These are phyloP conservation scores for Mycosphaerella arachidis DNA, from an alignment of 2,329 filamentous ascomycete species.

Conservation along the genomic window DNA sequence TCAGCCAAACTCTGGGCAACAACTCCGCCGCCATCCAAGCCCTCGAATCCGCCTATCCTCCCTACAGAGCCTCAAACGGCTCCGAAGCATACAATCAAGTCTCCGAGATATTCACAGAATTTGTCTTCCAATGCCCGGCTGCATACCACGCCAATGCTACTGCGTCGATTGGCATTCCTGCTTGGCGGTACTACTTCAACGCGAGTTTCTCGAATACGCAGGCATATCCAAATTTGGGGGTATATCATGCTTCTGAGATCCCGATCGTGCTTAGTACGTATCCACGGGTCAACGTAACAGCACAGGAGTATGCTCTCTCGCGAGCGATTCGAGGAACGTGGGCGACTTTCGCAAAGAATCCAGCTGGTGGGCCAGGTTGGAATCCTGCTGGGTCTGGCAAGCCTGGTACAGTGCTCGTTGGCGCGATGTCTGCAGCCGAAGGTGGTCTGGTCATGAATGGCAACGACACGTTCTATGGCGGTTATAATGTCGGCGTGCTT, in stretches of 20 bases:
- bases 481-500: constrained; percentile 25
- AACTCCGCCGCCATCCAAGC: constrained; percentile 20
- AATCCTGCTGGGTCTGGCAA: constrained; percentile 27
- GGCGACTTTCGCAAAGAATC: constrained; percentile 37
- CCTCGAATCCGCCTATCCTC: constrained; percentile 29
- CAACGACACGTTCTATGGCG: constrained; percentile 18
- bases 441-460: constrained; percentile 22
- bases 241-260: constrained; percentile 34
- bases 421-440: constrained; percentile 15
- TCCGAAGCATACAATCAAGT: constrained; percentile 12
- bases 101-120: constrained; percentile 19
- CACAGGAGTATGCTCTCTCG: constrained; percentile 31
- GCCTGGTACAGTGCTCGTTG: constrained; percentile 16
- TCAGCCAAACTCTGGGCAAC: constrained; percentile 17
- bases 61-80: constrained; percentile 18
- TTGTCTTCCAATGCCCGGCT: constrained; percentile 26
- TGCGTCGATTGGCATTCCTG: constrained; percentile 28
- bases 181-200: constrained; percentile 39
- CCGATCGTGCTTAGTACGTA: constrained; percentile 36
- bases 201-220: constrained; percentile 34
- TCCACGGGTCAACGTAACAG: constrained; percentile 23
- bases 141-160: constrained; percentile 29
- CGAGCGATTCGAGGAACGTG: constrained; percentile 32
- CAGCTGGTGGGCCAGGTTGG: constrained; percentile 36
- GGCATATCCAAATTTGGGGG: constrained; percentile 27